Conservation (phyloP, 129 eudicot genomes). For the Flaveria robusta region DNA sequence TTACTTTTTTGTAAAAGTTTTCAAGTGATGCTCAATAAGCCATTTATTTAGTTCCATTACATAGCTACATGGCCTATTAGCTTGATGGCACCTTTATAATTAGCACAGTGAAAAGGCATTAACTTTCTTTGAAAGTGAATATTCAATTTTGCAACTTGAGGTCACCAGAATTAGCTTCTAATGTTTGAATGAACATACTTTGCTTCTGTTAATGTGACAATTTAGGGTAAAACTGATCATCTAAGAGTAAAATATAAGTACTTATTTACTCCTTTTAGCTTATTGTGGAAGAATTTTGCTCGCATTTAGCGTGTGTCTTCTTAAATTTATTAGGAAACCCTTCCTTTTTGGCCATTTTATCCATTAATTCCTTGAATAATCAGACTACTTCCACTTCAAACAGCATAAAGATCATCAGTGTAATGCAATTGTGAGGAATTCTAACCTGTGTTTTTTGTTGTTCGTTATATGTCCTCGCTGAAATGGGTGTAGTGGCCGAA, state of each 20-base stretch:
- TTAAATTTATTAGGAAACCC: not conserved
- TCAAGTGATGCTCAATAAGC: not conserved
- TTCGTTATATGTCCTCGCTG: slow-evolving; percentile 65
- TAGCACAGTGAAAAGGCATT: not conserved
- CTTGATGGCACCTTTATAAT: not conserved
- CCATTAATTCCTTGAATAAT: not conserved
- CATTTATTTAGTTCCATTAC: not conserved
- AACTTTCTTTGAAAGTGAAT: not conserved
- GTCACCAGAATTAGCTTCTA: not conserved
- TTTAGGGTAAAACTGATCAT: not conserved
- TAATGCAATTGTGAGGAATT: not conserved
- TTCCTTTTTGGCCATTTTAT: not conserved
- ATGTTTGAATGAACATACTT: not conserved
- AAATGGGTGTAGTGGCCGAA: slow-evolving; percentile 50
- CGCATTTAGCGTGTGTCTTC: not conserved
- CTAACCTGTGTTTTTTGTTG: slow-evolving; percentile 51
- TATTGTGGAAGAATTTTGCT: not conserved
- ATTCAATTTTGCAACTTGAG: not conserved
- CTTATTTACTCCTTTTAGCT: not conserved
- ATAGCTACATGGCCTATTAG: not conserved
- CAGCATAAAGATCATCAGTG: not conserved
- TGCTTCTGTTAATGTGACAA: not conserved
- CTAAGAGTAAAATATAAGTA: not conserved
- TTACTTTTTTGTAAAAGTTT: not conserved
- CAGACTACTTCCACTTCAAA: not conserved